Evolutionary conservation across 2,329 filamentous ascomycete species (phyloP), one percentile per base, ranked within the genome.

Genomic region (Westerdykella ornata): DNA sequence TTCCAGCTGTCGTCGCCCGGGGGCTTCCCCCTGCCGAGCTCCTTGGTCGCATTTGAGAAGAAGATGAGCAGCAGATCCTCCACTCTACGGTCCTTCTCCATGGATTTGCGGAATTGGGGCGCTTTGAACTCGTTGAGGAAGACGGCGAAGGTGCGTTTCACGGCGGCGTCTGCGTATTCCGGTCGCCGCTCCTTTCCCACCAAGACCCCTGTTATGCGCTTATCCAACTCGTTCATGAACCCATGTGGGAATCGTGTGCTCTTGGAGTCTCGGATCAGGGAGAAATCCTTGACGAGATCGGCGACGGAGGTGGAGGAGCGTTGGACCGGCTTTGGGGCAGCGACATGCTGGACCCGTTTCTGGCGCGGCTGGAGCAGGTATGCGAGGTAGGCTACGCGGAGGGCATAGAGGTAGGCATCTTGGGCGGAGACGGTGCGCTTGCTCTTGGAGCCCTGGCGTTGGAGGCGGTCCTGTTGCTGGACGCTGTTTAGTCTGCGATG

Each of bases 51-150:
- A 48, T 87, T 85, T 1, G 89, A 94, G 68, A 94, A 97, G 73
- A 98, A 97, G 49, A 97, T 96, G 53, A 98, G 75, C 38, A 98
- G 81, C 38, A 97, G 71, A 49, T 94, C 89, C 67, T 98, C 92
- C 16, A 94, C 83, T 59, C 90, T 83, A 48, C 90, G 80, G 65
- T 96, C 90, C 68, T 94, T 94, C 60, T 96, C 88, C 72, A 96
- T 88, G 44, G 82, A 84, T 70, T 88, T 94, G 52, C 87, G 83
- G 60, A 96, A 96, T 35, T 80, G 81, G 47, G 82, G 82, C 48
- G 94, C 87, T 54, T 90, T 96, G 64, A 98, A 85, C 42, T 88
- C 85, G 44, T 90, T 96, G 62, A 96, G 84, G 49, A 95, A 95
- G 51, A 88, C 86, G 41, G 88, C 92, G 69, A 98, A 98, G 2